Evolutionary conservation across 768 basidiomycete genomes (phyloP), one percentile per base, ranked within the genome.

Genomic region (Cystofilobasidium bisporidii): DNA sequence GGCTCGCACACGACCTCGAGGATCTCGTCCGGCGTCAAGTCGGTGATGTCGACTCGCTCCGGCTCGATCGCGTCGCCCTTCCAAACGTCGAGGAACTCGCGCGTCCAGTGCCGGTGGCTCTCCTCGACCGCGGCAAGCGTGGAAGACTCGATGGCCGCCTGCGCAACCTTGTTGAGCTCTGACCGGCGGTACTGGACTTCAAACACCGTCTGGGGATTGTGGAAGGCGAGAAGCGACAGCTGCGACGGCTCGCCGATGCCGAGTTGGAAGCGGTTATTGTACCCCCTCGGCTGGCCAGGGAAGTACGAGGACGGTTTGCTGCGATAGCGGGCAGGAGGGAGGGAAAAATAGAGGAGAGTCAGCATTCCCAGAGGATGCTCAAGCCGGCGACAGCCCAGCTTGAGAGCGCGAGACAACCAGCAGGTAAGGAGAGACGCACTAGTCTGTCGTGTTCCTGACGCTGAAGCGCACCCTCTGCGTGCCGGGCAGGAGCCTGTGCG

Each of bases 21-120:
- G 45, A 47, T 60, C 5, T 40, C 18, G 18, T 18, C 26, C 24
- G 45, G 3, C 40, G 8, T 24, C 33, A 60, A 24, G 18, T 43
- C 33, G 28, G 65, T 53, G 50, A 66, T 66, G 47, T 66, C 58
- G 33, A 43, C 30, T 17, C 65, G 65, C 41, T 33, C n/a, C 18
- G 58, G 65, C 30, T 41, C 33, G 24, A 45, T 24, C 33, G 43
- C 26, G 3, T 22, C 33, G 48, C 30, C 12, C 65, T 61, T 45
- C n/a, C 40, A 64, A 17, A 64, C 63, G 40, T 64, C 63, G 24
- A 57, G 38, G 30, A 64, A 64, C 63, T 64, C 63, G 40, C 63
- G 53, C 48, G 28, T 64, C 32, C 9, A 41, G 36, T 40, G 57
- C 3, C 1, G 32, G 36, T 17, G 2, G n/a, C 32, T 33, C 12